Evolutionary conservation across 1,139 yeast species (phyloP), one percentile per base, ranked within the genome.

Genomic region (Hanseniaspora uvarum): DNA sequence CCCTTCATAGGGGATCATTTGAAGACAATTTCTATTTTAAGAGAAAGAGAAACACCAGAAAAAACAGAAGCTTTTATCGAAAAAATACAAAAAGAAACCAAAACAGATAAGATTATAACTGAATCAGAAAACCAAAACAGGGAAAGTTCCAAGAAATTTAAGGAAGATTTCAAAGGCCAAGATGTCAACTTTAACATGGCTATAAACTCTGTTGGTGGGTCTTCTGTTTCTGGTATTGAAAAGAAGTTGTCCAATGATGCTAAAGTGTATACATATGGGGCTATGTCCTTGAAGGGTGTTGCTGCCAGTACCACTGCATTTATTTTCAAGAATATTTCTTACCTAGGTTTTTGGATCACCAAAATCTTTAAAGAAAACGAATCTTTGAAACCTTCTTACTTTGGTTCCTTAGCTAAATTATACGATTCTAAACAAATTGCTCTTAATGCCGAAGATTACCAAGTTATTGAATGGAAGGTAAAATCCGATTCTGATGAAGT

Each of bases 231-330:
- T 1, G 81, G 83, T 44, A 73, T 92, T 60, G 92, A 95, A 8
- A 77, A 96, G 60, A 88, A 88, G 65, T 75, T 92, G 58, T 80
- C 78, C 52, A 75, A 79, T 58, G 86, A 88, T 31, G 81, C 80
- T 1, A 75, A 84, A 59, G 74, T 92, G 74, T 80, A 86, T 62
- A 88, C 98, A 0, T 92, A 92, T 65, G 99, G 99, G 30, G 98
- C 96, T 50, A 92, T 92, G 98, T 86, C 97, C 5, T 81, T 82
- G 73, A 92, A 87, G 70, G 98, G 98, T 2, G 94, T 94, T 26
- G 77, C 80, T 18, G 70, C 92, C 56, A 96, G 97, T 43, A 87
- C 96, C 0, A 80, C 95, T 1, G 71, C 86, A 58, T 86, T 86
- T 64, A 89, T 94, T 59, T 92, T 92, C 74, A 92, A 88, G 68